Evolutionary conservation across 306 rosid species (phyloP).

Genomic region (Begonia fuchsioides): DNA sequence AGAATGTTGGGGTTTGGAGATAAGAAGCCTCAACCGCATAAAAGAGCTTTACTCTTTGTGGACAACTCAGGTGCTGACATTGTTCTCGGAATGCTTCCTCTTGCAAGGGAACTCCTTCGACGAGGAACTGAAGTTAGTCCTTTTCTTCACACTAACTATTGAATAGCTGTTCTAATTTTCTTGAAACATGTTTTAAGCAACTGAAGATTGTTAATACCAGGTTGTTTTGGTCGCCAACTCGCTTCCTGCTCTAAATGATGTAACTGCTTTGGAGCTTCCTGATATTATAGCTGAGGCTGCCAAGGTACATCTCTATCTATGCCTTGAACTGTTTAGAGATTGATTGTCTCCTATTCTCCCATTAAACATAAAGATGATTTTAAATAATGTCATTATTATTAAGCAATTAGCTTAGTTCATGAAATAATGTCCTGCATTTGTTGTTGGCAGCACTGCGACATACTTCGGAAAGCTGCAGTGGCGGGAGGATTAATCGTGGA

Average conservation of each 20-base stretch:
- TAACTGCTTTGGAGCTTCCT: slow-evolving; percentile 95
- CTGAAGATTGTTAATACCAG: slow-evolving; percentile 22
- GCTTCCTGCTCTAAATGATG: slow-evolving; percentile 88
- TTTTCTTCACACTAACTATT: not conserved
- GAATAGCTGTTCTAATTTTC: no score
- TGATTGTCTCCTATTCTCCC: not conserved
- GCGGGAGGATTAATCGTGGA: slow-evolving; percentile 91
- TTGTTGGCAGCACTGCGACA: slow-evolving; percentile 74
- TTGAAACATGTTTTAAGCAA: no score
- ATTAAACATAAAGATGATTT: no score
- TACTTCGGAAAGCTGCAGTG: slow-evolving; percentile 91
- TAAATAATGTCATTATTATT: no score
- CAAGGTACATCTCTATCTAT: slow-evolving; percentile 53
- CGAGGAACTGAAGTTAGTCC: slow-evolving; percentile 77
- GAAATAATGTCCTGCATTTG: not conserved
- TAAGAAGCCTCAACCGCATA: slow-evolving; percentile 46
- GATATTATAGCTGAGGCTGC: slow-evolving; percentile 97
- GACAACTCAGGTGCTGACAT: slow-evolving; percentile 96
- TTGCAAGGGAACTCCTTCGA: slow-evolving; percentile 90
- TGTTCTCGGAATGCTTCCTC: slow-evolving; percentile 97
- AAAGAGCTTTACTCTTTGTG: slow-evolving; percentile 83
- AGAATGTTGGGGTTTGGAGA: slow-evolving; percentile 62
- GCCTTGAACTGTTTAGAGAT: slow-evolving; percentile 3
- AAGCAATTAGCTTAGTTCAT: no score
- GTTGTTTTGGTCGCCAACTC: slow-evolving; percentile 96